Conservation (phyloP, 805 yeast genomes). For the Candida yuanshanica region DNA sequence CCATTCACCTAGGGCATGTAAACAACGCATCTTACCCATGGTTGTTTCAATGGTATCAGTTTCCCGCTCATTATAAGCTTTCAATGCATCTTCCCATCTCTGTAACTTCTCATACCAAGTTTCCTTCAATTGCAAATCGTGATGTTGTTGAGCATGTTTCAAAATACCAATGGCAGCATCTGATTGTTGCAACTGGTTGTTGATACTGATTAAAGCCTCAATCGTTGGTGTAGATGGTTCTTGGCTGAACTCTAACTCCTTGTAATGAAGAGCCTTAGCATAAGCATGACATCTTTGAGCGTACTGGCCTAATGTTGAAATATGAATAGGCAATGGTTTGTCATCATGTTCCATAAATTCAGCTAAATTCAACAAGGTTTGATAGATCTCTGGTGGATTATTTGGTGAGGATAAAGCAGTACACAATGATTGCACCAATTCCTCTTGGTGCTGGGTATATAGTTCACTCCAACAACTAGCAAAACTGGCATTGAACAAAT, state of each 20-base stretch:
- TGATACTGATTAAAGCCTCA: slow-evolving; percentile 86
- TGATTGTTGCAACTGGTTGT: slow-evolving; percentile 90
- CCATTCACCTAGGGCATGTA: slow-evolving; percentile 99
- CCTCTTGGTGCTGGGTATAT: slow-evolving; percentile 84
- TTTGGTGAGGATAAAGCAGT: slow-evolving; percentile 84
- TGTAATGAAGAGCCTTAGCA: slow-evolving; percentile 94
- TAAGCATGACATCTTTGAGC: slow-evolving; percentile 96
- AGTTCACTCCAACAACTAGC: slow-evolving; percentile 94
- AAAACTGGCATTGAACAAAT: slow-evolving; percentile 89
- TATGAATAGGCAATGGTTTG: slow-evolving; percentile 85
- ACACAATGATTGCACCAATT: slow-evolving; percentile 77
- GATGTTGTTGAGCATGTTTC: slow-evolving; percentile 89
- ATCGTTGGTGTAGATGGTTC: slow-evolving; percentile 90
- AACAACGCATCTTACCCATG: slow-evolving; percentile 96
- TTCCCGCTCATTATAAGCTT: slow-evolving; percentile 81
- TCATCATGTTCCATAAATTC: slow-evolving; percentile 98
- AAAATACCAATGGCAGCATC: slow-evolving; percentile 98
- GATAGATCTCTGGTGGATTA: slow-evolving; percentile 94
- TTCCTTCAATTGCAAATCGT: slow-evolving; percentile 86
- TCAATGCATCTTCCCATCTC: slow-evolving; percentile 96
- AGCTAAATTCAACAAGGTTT: slow-evolving; percentile 79
- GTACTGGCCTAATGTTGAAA: slow-evolving; percentile 84
- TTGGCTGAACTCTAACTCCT: slow-evolving; percentile 89
- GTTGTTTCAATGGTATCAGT: slow-evolving; percentile 76
- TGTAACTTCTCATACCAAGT: slow-evolving; percentile 97